Evolutionary conservation across 2,329 filamentous ascomycete species (phyloP).

Genomic region (Fonsecaea monophora): DNA sequence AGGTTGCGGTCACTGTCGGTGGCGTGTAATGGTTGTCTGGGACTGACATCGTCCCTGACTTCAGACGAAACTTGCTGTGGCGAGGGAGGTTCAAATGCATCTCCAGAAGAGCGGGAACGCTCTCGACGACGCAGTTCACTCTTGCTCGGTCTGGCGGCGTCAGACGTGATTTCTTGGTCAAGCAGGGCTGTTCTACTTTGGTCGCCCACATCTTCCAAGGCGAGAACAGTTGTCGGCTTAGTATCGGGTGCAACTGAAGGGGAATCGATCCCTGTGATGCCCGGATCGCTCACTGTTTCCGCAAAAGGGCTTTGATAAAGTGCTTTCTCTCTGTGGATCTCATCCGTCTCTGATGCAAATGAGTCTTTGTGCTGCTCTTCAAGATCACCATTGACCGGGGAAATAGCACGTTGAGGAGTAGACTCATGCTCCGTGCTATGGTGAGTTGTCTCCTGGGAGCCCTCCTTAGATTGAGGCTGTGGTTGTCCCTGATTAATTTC

Average conservation of each 20-base stretch:
- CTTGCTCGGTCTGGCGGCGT: conserved; percentile 20
- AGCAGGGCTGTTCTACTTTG: neutral
- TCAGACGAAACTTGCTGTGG: neutral
- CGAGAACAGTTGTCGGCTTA: neutral
- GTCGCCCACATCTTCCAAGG: neutral
- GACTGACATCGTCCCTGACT: neutral
- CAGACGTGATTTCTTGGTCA: neutral
- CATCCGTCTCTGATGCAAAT: neutral
- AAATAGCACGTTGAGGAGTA: neutral
- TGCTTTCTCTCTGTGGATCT: conserved; percentile 44
- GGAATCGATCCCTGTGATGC: conserved; percentile 30
- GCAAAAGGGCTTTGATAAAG: conserved; percentile 60
- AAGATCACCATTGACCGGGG: neutral
- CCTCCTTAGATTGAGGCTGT: neutral
- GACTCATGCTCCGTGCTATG: neutral
- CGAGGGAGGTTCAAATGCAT: neutral
- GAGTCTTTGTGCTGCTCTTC: conserved; percentile 13
- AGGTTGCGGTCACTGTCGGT: conserved; percentile 29
- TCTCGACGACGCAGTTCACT: conserved; percentile 35
- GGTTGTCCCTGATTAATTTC: conserved; percentile 22
- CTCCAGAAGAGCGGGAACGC: conserved; percentile 29
- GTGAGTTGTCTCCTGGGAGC: neutral
- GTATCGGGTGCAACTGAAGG: neutral
- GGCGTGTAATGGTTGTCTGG: conserved; percentile 3
- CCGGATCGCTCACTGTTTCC: conserved; percentile 57